A percentile compares a stretch with the other conserved stretches of the same genome.
These are phyloP conservation scores for Nymphaea colorata DNA, from an alignment of 164 flowering plant species.

Conservation along the genomic window DNA sequence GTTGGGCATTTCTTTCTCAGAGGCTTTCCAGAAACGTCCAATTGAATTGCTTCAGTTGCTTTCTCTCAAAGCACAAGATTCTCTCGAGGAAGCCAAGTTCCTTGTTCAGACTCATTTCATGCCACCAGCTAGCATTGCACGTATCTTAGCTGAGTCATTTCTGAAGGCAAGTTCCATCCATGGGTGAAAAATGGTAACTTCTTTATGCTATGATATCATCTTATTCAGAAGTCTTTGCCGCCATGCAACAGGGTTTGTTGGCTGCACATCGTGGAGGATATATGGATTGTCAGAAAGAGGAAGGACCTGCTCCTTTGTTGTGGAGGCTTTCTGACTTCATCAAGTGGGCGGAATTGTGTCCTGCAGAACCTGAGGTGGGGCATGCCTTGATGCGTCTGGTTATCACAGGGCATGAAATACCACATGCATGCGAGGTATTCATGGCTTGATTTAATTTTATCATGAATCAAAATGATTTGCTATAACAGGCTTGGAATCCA, in stretches of 20 bases:
- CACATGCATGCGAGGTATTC: conserved; percentile 96
- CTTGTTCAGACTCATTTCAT: conserved; percentile 76
- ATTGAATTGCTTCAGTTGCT: conserved; percentile 82
- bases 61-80: conserved; percentile 99
- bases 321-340: conserved; percentile 97
- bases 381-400: conserved; percentile 99
- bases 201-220: too few species aligned
- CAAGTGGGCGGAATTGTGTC: conserved; percentile 98
- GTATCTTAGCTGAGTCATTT: conserved; percentile 94
- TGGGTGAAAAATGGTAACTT: too few species aligned
- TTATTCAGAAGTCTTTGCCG: too few species aligned
- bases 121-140: conserved; percentile 85
- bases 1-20: conserved; percentile 70
- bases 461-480: background rate
- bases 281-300: conserved; percentile 96
- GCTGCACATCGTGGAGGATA: conserved; percentile 99
- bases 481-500: background rate
- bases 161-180: conserved; percentile 37
- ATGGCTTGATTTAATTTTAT: background rate
- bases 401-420: conserved; percentile 97
- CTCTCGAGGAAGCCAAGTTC: conserved; percentile 84
- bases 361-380: conserved; percentile 92
- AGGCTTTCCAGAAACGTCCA: conserved; percentile 85
- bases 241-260: conserved; percentile 58
- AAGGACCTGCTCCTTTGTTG: conserved; percentile 94